Conservation (phyloP, 169 alveolate species). For the Fabrea salina region DNA sequence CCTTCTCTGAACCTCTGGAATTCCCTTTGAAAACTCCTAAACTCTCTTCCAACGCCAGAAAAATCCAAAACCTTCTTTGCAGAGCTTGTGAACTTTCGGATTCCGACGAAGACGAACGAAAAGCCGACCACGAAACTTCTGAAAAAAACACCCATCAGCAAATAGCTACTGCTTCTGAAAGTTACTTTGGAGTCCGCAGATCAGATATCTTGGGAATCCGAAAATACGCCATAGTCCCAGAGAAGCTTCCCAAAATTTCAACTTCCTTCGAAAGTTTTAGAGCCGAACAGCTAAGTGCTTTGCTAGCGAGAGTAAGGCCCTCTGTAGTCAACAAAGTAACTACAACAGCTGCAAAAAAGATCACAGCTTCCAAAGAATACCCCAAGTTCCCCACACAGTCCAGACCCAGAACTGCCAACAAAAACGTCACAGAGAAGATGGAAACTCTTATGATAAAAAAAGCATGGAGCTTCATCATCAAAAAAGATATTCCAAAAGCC, state of each 20-base stretch:
- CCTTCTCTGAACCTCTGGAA: neutral
- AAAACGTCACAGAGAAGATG: neutral
- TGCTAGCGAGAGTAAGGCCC: slow-evolving; percentile 6
- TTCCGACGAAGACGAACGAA: slow-evolving; percentile 28
- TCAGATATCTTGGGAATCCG: slow-evolving; percentile 9
- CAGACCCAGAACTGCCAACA: neutral
- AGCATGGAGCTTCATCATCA: slow-evolving; percentile 14
- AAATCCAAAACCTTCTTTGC: neutral
- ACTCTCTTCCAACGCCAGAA: neutral
- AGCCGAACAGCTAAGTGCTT: slow-evolving; percentile 25
- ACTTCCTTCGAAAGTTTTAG: slow-evolving; percentile 26
- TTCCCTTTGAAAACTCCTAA: neutral
- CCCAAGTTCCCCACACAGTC: neutral
- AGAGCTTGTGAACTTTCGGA: slow-evolving; percentile 26
- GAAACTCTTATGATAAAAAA: slow-evolving; percentile 6
- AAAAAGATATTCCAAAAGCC: slow-evolving; percentile 26
- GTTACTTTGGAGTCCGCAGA: slow-evolving; percentile 13
- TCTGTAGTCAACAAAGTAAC: neutral
- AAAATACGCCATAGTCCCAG: slow-evolving; percentile 25
- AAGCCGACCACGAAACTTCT: neutral
- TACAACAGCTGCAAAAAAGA: neutral
- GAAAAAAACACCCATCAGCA: neutral
- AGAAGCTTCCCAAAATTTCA: neutral
- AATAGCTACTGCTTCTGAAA: neutral
- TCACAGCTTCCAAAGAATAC: slow-evolving; percentile 21